These are phyloP conservation scores for Rhodotorula glutinis DNA, from an alignment of 1,284 basidiomycete genomes.

Conservation along the genomic window DNA sequence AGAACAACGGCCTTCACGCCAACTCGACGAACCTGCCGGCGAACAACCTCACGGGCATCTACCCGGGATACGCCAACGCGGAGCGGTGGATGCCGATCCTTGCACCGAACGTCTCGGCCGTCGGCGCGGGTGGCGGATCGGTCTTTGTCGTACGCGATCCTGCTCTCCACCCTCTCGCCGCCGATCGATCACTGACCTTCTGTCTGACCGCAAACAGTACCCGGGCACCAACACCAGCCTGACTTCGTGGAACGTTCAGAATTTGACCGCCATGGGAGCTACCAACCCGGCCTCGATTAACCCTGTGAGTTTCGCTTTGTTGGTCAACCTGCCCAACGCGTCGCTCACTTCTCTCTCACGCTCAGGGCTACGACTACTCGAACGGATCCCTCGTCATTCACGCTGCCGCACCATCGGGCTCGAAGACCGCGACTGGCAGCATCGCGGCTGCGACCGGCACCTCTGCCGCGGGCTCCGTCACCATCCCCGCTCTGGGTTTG, in stretches of 20 bases:
- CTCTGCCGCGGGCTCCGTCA: background rate
- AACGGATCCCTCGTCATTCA: background rate
- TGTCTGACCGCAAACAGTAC: background rate
- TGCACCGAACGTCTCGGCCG: conserved; percentile 44
- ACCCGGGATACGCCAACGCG: conserved; percentile 43
- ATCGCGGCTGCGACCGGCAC: background rate
- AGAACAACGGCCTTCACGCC: conserved; percentile 40
- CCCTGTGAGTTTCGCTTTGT: background rate
- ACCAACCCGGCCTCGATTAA: conserved; percentile 33
- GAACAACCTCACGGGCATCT: conserved; percentile 48
- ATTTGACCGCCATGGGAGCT: conserved; percentile 41
- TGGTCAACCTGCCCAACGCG: too few relatives aligned
- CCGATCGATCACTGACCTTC: background rate
- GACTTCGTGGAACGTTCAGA: conserved; percentile 32
- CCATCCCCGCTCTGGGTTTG: background rate
- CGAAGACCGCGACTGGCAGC: background rate
- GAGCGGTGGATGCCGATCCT: conserved; percentile 44
- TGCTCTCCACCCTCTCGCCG: background rate
- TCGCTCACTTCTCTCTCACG: too few relatives aligned
- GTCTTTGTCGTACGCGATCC: conserved; percentile 39
- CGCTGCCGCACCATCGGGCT: background rate
- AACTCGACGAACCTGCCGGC: conserved; percentile 39
- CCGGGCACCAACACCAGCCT: conserved; percentile 41
- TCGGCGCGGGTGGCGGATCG: conserved; percentile 45
- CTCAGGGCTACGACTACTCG: conserved; percentile 5